Evolutionary conservation across 306 rosid genomes (phyloP).

Genomic region (Quercus glauca): DNA sequence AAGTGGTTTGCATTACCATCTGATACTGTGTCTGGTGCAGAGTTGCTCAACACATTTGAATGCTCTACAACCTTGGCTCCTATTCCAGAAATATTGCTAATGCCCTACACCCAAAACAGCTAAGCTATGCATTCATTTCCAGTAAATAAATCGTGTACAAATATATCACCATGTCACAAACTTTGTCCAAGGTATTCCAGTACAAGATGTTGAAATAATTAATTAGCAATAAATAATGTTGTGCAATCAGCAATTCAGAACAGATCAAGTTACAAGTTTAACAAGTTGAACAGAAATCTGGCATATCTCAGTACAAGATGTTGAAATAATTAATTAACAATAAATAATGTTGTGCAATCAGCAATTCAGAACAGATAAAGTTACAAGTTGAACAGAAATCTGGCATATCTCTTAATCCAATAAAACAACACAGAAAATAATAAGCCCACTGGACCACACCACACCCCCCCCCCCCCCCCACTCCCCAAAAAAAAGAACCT

Average conservation of each 20-base stretch:
- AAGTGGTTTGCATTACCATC: conserved; percentile 25
- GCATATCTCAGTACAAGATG: background rate
- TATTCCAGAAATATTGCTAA: conserved; percentile 3
- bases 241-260: background rate
- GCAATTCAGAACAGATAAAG: background rate
- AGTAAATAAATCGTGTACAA: background rate
- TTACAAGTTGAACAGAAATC: background rate
- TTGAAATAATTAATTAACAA: background rate
- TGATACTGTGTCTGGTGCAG: background rate
- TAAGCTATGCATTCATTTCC: background rate
- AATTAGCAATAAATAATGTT: background rate
- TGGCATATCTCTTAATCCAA: background rate
- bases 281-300: background rate
- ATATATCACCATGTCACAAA: background rate
- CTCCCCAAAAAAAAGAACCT: too few species aligned
- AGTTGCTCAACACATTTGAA: conserved; percentile 18
- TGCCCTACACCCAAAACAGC: conserved; percentile 13
- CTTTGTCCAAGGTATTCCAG: background rate
- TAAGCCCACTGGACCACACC: background rate
- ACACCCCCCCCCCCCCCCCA: too few species aligned
- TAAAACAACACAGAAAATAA: background rate
- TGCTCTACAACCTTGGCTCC: conserved; percentile 16
- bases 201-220: background rate
- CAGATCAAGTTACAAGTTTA: background rate
- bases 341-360: background rate